Evolutionary conservation across 2,329 filamentous ascomycete species (phyloP).

Genomic region (Penicillium sp.): DNA sequence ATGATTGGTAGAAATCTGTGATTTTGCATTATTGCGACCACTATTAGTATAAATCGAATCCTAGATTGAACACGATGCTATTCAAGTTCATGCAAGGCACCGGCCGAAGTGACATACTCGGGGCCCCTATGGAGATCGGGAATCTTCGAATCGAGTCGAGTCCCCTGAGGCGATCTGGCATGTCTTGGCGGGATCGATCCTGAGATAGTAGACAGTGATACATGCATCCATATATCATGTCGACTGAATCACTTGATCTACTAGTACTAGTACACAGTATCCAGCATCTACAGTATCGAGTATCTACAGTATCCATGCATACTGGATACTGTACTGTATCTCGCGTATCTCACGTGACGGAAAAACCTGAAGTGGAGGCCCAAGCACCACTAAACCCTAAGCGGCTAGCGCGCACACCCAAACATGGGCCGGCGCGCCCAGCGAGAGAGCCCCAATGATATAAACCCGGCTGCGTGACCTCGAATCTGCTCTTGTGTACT

Average conservation of each 20-base stretch:
- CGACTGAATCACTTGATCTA: neutral
- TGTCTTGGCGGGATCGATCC: slow-evolving; percentile 34
- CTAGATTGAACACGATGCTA: too few relatives aligned
- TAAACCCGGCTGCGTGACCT: slow-evolving; percentile 53
- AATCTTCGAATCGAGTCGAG: slow-evolving; percentile 20
- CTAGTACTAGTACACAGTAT: neutral
- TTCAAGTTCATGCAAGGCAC: slow-evolving; percentile 3
- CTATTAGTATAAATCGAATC: neutral
- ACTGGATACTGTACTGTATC: neutral
- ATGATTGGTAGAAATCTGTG: slow-evolving; percentile 11
- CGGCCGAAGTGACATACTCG: slow-evolving; percentile 8
- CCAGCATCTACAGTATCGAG: neutral
- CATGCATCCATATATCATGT: too few relatives aligned
- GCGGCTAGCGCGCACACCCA: slow-evolving; percentile 39
- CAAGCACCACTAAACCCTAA: slow-evolving; percentile 35
- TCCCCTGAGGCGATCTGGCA: slow-evolving; percentile 39
- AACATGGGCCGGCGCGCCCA: slow-evolving; percentile 48
- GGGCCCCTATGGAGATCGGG: slow-evolving; percentile 18
- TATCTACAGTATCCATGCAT: too few relatives aligned
- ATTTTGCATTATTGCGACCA: neutral
- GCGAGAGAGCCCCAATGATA: slow-evolving; percentile 49
- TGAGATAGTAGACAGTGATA: neutral
- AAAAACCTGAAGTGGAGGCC: slow-evolving; percentile 30
- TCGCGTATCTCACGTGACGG: slow-evolving; percentile 25
- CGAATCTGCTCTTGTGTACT: slow-evolving; percentile 37